phyloP scores from a whole-genome alignment of 2,329 filamentous ascomycete species.

The Fusarium sp. region DNA sequence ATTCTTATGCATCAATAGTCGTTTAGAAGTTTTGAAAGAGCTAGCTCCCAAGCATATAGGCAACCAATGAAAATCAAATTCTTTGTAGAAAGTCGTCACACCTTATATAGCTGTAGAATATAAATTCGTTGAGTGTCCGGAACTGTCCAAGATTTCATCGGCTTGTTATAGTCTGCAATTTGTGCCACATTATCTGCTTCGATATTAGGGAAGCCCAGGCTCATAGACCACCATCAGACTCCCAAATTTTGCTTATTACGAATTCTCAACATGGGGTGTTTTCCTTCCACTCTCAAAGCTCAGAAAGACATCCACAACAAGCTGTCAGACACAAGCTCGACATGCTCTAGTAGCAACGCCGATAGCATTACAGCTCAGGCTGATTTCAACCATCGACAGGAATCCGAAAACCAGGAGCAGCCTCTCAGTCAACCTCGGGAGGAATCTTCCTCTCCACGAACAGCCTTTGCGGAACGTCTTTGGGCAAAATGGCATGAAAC shows the following conservation, averaged over 20 bases:
- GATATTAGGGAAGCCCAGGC: background rate
- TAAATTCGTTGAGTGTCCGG: background rate
- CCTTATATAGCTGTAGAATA: background rate
- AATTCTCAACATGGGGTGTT: slow-evolving; percentile 1
- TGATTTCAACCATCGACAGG: background rate
- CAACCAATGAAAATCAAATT: background rate
- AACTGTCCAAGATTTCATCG: background rate
- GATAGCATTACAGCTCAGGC: background rate
- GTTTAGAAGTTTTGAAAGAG: background rate
- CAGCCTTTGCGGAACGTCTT: background rate
- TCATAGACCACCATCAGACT: background rate
- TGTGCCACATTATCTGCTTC: background rate
- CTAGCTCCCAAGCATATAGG: background rate
- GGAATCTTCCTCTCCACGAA: background rate
- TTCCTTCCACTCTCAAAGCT: background rate
- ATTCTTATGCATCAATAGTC: background rate
- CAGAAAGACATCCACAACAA: background rate
- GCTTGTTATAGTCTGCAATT: background rate
- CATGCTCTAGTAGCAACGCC: background rate
- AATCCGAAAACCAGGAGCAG: background rate
- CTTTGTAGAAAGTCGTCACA: background rate
- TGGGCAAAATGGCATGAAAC: background rate
- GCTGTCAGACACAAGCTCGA: background rate
- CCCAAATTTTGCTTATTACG: no score
- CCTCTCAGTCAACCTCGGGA: background rate